Evolutionary conservation across 805 yeast genomes (phyloP).

Genomic region (Teunomyces gatunensis): DNA sequence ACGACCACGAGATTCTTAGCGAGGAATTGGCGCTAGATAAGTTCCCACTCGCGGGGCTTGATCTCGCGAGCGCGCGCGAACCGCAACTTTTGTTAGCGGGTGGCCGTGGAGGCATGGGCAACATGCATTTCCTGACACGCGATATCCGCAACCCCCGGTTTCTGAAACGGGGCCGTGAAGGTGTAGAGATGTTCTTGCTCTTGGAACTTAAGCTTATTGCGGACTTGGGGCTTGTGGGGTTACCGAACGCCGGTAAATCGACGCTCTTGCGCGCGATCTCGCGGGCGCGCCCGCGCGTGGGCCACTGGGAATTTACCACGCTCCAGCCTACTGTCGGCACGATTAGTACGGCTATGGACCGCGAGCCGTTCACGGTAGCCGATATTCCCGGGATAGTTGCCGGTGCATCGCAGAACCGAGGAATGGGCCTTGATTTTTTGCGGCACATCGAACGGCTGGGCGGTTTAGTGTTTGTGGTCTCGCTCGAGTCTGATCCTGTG

Average conservation of each 20-base stretch:
- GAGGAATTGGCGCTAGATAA: conserved; percentile 63
- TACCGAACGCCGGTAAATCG: conserved; percentile 97
- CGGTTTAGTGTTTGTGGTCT: conserved; percentile 83
- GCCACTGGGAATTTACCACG: conserved; percentile 97
- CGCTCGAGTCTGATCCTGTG: conserved; percentile 68
- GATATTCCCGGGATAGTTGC: conserved; percentile 95
- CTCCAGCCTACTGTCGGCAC: conserved; percentile 91
- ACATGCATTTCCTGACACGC: conserved; percentile 87
- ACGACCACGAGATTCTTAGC: conserved; percentile 56
- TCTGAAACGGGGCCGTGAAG: conserved; percentile 74
- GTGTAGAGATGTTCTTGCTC: conserved; percentile 62
- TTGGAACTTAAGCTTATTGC: conserved; percentile 88
- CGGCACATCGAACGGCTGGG: conserved; percentile 91
- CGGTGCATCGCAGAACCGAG: conserved; percentile 82
- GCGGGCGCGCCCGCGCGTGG: conserved; percentile 84
- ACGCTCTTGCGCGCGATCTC: conserved; percentile 85
- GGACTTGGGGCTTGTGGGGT: conserved; percentile 89
- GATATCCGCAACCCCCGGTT: conserved; percentile 88
- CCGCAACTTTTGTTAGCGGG: conserved; percentile 77
- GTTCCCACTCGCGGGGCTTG: conserved; percentile 82
- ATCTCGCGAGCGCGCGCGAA: conserved; percentile 46
- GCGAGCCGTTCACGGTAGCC: conserved; percentile 82
- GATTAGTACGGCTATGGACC: conserved; percentile 61
- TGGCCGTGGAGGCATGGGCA: conserved; percentile 94
- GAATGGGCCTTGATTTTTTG: conserved; percentile 91